phyloP scores from a whole-genome alignment of 2,329 filamentous ascomycete species.

The Tolypocladium endophyticum region DNA sequence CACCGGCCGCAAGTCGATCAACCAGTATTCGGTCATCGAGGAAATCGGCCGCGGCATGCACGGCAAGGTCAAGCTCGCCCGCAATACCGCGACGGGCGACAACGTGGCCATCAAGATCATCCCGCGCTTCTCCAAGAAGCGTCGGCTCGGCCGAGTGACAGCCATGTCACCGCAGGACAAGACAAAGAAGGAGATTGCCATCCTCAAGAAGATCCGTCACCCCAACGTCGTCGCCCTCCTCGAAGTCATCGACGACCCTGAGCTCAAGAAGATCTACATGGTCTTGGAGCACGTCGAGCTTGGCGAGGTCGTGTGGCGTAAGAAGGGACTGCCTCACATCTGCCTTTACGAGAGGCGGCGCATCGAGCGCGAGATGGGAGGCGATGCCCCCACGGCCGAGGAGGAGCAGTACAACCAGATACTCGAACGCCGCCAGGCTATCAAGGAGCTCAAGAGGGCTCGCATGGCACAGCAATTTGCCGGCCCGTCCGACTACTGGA shows the following conservation, averaged over 20 bases:
- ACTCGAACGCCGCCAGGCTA: conserved; percentile 45
- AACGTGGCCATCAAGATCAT: conserved; percentile 98
- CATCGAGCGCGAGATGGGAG: conserved; percentile 60
- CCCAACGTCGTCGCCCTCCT: conserved; percentile 92
- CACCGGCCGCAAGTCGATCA: conserved; percentile 91
- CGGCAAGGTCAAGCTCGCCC: conserved; percentile 92
- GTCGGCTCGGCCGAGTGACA: conserved; percentile 76
- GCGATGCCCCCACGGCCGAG: conserved; percentile 46
- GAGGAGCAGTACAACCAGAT: conserved; percentile 51
- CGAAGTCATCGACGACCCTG: conserved; percentile 95
- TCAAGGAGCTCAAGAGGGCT: conserved; percentile 48
- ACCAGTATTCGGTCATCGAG: conserved; percentile 94
- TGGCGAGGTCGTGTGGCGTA: conserved; percentile 90
- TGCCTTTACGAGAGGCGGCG: conserved; percentile 73
- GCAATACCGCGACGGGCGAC: conserved; percentile 63
- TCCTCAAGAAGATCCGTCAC: conserved; percentile 95
- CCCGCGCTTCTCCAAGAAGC: conserved; percentile 85
- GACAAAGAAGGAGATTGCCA: conserved; percentile 92
- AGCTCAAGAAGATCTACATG: conserved; percentile 96
- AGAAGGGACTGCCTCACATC: conserved; percentile 75
- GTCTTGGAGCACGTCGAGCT: conserved; percentile 91
- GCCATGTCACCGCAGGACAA: conserved; percentile 59
- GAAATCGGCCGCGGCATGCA: conserved; percentile 94
- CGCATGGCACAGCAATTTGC: conserved; percentile 38
- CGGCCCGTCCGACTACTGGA: conserved; percentile 63